Base-by-base conservation (phyloP, 306 rosid genomes). In the Cucumis hystrix region DNA sequence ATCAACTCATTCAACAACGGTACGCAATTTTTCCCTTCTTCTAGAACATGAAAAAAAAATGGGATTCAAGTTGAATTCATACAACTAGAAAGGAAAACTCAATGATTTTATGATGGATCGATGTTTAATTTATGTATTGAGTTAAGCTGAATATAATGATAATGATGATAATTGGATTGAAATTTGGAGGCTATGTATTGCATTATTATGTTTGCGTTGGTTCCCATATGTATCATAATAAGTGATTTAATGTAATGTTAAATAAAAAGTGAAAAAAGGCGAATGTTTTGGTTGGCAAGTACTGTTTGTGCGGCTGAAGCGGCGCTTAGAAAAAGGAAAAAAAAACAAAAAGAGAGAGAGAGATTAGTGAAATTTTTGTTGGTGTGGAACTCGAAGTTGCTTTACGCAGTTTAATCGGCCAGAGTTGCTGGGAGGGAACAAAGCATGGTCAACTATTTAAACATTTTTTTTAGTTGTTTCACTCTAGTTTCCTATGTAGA, bases 321-420 rank as follows among this genome's bases (percentile, higher is more conserved):
- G 75, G 75, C 75, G 75, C 75, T 45, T 5, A 39, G 7, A 41
- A n/a, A 40, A 16, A 39, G 15, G 20, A 2, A 43, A 14, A n/a
- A 41, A 2, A 61, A 17, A 6, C 0, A 52, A 16, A 15, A 15
- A 40, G 9, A 41, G 10, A 8, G 10, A 61, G 51, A 66, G 47
- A 65, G 47, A 18, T 4, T 58, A 0, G 8, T 58, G 2, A 16
- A 15, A 33, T 16, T 23, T 21, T 23, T 41, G 30, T 67, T 7
- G 75, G 58, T 70, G 75, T 70, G 56, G 75, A 70, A 70, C 75
- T 70, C 75, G 75, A 70, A 70, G 37, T 70, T 70, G 75, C 75
- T 70, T 70, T 70, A 12, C 14, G 57, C 75, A 45, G 75, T 70
- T 70, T 39, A 45, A 45, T 25, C 58, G 57, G 75, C 35, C 33